A percentile compares a stretch with the other conserved stretches of the same genome.
Conservation (phyloP, 345 rosid species). For the Melaleuca quinquenervia region DNA sequence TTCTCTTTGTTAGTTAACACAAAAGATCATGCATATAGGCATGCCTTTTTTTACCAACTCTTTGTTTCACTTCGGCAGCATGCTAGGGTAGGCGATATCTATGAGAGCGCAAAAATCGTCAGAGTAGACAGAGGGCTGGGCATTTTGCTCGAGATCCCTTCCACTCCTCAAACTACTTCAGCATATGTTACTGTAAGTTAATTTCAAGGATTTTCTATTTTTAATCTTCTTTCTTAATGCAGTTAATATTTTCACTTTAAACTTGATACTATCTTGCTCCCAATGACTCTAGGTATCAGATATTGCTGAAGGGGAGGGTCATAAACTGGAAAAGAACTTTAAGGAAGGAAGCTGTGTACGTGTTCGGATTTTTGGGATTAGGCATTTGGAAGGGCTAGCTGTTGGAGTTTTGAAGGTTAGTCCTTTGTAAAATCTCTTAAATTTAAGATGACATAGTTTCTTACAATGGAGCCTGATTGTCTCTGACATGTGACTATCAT, state of each 20-base stretch:
- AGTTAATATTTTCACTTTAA: neutral
- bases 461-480: neutral
- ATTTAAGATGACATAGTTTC: neutral
- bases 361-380: slow-evolving; percentile 72
- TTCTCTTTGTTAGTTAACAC: neutral
- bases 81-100: slow-evolving; percentile 61
- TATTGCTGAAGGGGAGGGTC: slow-evolving; percentile 69
- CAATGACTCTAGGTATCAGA: slow-evolving; percentile 53
- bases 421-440: neutral
- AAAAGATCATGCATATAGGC: neutral
- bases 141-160: slow-evolving; percentile 82
- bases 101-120: slow-evolving; percentile 70
- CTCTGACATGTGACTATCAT: neutral
- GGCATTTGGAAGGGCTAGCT: slow-evolving; percentile 92
- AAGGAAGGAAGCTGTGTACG: slow-evolving; percentile 76
- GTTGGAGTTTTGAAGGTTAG: slow-evolving; percentile 77
- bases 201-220: neutral
- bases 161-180: slow-evolving; percentile 46
- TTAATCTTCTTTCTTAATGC: neutral
- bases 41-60: neutral
- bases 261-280: neutral
- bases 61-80: slow-evolving; percentile 36
- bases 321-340: slow-evolving; percentile 65
- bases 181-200: slow-evolving; percentile 77
- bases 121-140: slow-evolving; percentile 81